Base-by-base conservation (phyloP, 768 basidiomycete genomes). In the Phanerochaete sordida region DNA sequence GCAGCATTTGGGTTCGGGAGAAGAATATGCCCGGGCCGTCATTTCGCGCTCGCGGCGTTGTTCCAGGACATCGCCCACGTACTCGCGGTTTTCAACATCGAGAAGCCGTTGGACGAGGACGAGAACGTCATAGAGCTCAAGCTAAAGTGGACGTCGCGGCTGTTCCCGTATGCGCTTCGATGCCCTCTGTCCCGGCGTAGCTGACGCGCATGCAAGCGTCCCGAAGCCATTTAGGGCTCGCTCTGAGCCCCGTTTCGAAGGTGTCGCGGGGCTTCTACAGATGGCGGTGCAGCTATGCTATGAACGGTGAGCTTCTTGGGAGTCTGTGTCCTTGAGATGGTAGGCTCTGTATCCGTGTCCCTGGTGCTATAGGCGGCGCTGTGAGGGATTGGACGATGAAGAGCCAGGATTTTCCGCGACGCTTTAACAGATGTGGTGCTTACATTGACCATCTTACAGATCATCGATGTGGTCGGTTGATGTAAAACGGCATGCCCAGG, bases 11-110 rank as follows among this genome's bases (percentile, higher is more conserved):
- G 63, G 21, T 53, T 27, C 19, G 59, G 63, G 16, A 45, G 63
- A 26, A 47, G 63, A 56, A 58, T 66, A 7, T 68, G 66, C 37
- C 63, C 66, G 6, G 66, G 66, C 6, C 44, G 57, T 11, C 48
- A 58, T 30, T 58, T 68, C 24, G 62, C 64, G 0, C 39, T 59
- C 16, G 48, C 37, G 23, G 19, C 27, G 3, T n/a, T 66, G 23
- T 61, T n/a, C n/a, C 28, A 64, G 30, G 53, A 28, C n/a, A 56
- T 66, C 21, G 62, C 60, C 4, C 23, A 37, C 27, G 23, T 63
- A 15, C 53, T 67, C 3, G 45, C 65, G 8, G 44, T 47, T 8
- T 63, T 63, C 47, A 46, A 56, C 46, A 56, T 66, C 52, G 23
- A 31, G 6, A 16, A 50, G n/a, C 11, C 39, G 1, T 4, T 39